phyloP scores from a whole-genome alignment of 148 eudicot species.

The Camellia sinensis region DNA sequence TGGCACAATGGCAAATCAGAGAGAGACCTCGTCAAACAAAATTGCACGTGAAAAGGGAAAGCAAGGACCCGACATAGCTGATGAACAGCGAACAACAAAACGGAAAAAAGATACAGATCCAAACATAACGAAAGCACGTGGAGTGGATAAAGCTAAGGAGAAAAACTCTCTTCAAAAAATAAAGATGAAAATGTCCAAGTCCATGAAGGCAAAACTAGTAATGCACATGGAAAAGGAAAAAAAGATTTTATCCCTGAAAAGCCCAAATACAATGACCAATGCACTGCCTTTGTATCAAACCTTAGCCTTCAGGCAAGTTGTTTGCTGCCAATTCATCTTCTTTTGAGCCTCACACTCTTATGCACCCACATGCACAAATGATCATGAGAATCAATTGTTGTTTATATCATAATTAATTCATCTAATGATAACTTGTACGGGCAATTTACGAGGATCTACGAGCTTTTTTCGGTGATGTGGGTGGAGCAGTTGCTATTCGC shows the following conservation, averaged over 20 bases:
- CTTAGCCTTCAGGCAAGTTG: conserved; percentile 54
- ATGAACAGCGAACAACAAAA: conserved; percentile 69
- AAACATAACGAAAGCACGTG: conserved; percentile 24
- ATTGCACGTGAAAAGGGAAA: conserved; percentile 70
- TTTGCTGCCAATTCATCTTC: conserved; percentile 1
- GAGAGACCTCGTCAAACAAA: conserved; percentile 44
- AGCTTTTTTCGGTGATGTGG: conserved; percentile 76
- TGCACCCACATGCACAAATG: background rate
- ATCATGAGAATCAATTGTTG: background rate
- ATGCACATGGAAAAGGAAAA: conserved; percentile 29
- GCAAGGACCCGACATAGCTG: conserved; percentile 35
- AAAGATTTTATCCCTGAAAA: conserved; percentile 37
- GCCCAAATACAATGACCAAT: conserved; percentile 61
- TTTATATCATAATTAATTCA: conserved; percentile 9
- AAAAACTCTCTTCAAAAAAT: conserved; percentile 29
- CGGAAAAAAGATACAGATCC: conserved; percentile 48
- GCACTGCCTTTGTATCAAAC: conserved; percentile 90
- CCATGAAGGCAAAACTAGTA: conserved; percentile 28
- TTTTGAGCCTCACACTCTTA: background rate
- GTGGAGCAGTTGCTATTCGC: conserved; percentile 77
- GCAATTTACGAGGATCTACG: conserved; percentile 58
- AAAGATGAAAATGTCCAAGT: conserved; percentile 29
- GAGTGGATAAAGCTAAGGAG: conserved; percentile 26
- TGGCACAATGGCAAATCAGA: conserved; percentile 38
- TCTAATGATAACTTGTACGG: conserved; percentile 38